These are phyloP conservation scores for Candida dendrica DNA, from an alignment of 805 yeast species.

Conservation along the genomic window DNA sequence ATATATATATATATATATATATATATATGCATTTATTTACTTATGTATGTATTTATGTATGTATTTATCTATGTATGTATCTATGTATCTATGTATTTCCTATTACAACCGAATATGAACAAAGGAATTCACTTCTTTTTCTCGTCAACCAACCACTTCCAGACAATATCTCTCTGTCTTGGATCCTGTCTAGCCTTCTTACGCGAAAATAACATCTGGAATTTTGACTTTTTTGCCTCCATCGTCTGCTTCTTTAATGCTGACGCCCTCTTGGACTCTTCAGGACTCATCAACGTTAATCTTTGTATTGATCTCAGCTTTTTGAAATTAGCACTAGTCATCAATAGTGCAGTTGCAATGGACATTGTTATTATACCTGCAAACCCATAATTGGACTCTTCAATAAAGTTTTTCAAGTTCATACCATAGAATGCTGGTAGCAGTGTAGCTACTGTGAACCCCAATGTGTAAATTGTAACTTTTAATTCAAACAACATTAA, in stretches of 20 bases:
- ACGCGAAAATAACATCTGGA: not conserved
- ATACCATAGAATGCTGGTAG: constrained; percentile 87
- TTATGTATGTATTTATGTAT: too few species aligned
- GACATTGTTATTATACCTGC: constrained; percentile 47
- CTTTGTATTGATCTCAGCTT: constrained; percentile 56
- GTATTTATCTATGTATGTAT: constrained; percentile 10
- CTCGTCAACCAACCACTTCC: constrained; percentile 50
- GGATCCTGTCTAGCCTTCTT: constrained; percentile 12
- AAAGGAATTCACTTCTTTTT: constrained; percentile 28
- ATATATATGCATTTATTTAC: too few species aligned
- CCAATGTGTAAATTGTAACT: constrained; percentile 76
- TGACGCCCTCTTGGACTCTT: not conserved
- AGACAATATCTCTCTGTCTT: constrained; percentile 36
- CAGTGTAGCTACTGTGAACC: constrained; percentile 77
- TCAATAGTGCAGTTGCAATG: constrained; percentile 41
- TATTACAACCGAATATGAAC: too few species aligned
- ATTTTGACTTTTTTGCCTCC: not conserved
- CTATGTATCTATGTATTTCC: too few species aligned
- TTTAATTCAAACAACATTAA: constrained; percentile 81
- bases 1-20: too few species aligned
- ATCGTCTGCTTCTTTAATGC: constrained; percentile 2
- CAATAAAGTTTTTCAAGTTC: constrained; percentile 75
- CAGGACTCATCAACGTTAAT: constrained; percentile 48
- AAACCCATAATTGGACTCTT: constrained; percentile 61
- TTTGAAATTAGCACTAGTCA: constrained; percentile 50